Percentiles rank a stretch among this genome's conserved stretches.
Evolutionary conservation across 768 basidiomycete species (phyloP).

Genomic region (Trametes cingulata): DNA sequence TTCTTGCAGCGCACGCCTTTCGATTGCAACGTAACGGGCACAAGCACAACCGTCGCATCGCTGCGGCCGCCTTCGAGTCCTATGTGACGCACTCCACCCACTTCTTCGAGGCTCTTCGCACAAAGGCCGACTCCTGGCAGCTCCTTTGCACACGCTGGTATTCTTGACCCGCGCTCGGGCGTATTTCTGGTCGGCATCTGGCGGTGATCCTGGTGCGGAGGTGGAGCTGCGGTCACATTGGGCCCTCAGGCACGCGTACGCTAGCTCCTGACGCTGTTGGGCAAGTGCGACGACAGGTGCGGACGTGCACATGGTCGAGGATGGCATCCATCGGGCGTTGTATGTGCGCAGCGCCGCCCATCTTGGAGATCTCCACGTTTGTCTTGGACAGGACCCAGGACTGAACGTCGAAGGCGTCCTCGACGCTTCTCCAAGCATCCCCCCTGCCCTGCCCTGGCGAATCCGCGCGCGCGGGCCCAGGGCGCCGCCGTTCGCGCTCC

Average conservation of each 20-base stretch:
- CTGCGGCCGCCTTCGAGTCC: background rate
- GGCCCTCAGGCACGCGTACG: constrained; percentile 1
- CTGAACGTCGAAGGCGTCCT: constrained; percentile 11
- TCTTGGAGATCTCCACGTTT: constrained; percentile 15
- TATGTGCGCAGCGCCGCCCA: constrained; percentile 4
- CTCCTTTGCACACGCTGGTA: background rate
- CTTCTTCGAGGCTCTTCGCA: constrained; percentile 6
- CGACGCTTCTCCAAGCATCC: background rate
- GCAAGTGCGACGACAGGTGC: background rate
- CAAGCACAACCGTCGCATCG: background rate
- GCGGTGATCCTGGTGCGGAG: background rate
- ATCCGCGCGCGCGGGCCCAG: background rate
- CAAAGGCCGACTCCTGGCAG: constrained; percentile 11
- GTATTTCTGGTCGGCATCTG: background rate
- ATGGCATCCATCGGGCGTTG: background rate
- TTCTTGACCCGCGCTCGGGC: constrained; percentile 6
- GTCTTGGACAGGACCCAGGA: constrained; percentile 10
- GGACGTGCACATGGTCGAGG: background rate
- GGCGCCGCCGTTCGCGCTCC: background rate
- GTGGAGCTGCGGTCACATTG: constrained; percentile 9
- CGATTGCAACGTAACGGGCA: background rate
- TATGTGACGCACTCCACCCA: constrained; percentile 12
- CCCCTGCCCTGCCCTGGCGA: background rate
- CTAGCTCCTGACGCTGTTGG: background rate
- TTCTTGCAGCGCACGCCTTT: background rate